These are phyloP conservation scores for Phytophthora brassicae DNA, from an alignment of 352 stramenopile species.

Conservation along the genomic window DNA sequence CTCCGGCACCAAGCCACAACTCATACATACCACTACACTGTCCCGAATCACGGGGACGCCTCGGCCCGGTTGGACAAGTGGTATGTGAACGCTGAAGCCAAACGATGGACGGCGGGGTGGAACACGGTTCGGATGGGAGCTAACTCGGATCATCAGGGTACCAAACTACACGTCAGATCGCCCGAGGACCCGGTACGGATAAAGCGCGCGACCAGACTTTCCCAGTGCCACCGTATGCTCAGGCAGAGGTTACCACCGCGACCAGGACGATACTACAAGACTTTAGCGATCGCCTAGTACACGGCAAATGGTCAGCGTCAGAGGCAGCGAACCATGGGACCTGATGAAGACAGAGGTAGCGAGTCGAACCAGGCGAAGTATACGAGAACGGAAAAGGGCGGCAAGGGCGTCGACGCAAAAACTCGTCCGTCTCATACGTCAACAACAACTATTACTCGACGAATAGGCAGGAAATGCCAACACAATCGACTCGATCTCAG, in stretches of 20 bases:
- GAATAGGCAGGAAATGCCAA: too few relatives aligned
- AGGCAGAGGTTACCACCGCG: not conserved
- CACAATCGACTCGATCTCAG: not conserved
- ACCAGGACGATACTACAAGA: not conserved
- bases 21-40: not conserved
- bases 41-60: not conserved
- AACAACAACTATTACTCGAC: too few relatives aligned
- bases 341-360: too few relatives aligned
- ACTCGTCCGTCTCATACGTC: too few relatives aligned
- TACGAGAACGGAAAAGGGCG: too few relatives aligned
- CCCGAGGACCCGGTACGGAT: constrained; percentile 1
- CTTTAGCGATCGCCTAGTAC: too few relatives aligned
- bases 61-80: constrained; percentile 14
- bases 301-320: too few relatives aligned
- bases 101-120: constrained; percentile 43
- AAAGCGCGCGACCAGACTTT: not conserved
- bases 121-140: constrained; percentile 10
- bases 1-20: too few relatives aligned
- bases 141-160: not conserved
- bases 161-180: not conserved
- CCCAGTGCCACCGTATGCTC: not conserved
- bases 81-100: constrained; percentile 46
- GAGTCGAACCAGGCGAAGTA: too few relatives aligned
- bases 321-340: too few relatives aligned
- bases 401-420: too few relatives aligned